Conservation (phyloP, 495 filamentous ascomycete species). For the Copromyces sp. region DNA sequence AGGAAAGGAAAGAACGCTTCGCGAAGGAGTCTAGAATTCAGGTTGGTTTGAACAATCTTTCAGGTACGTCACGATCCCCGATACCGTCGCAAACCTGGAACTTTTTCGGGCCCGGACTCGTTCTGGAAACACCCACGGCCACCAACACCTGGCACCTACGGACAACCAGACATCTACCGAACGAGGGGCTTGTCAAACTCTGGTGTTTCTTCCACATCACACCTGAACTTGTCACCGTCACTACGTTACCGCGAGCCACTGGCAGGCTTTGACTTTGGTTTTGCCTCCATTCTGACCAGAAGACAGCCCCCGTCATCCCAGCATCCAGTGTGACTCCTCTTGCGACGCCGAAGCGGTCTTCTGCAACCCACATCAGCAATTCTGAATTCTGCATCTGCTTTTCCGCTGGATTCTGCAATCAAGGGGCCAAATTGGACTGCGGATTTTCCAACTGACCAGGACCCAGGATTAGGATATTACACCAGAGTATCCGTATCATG, state of each 20-base stretch:
- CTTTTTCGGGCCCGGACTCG: not conserved
- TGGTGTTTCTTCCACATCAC: not conserved
- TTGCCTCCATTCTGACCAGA: not conserved
- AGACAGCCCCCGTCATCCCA: not conserved
- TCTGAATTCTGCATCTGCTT: not conserved
- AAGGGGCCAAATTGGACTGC: not conserved
- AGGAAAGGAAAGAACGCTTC: not conserved
- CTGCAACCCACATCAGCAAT: not conserved
- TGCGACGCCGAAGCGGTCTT: not conserved
- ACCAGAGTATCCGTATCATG: constrained; percentile 2
- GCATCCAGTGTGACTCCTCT: not conserved
- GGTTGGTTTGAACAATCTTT: not conserved
- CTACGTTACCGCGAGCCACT: not conserved
- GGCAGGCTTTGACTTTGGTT: not conserved
- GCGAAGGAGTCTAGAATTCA: not conserved
- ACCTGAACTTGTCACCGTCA: not conserved
- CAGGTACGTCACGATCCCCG: not conserved
- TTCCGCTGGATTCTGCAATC: not conserved
- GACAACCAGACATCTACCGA: not conserved
- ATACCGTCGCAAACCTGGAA: not conserved
- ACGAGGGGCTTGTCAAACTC: not conserved
- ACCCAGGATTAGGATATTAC: not conserved
- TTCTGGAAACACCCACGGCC: not conserved
- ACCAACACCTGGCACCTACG: not conserved
- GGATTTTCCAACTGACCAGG: not conserved